Conservation (phyloP, 192 early-diverging fungal species). For the Chytriomyces sp. region DNA sequence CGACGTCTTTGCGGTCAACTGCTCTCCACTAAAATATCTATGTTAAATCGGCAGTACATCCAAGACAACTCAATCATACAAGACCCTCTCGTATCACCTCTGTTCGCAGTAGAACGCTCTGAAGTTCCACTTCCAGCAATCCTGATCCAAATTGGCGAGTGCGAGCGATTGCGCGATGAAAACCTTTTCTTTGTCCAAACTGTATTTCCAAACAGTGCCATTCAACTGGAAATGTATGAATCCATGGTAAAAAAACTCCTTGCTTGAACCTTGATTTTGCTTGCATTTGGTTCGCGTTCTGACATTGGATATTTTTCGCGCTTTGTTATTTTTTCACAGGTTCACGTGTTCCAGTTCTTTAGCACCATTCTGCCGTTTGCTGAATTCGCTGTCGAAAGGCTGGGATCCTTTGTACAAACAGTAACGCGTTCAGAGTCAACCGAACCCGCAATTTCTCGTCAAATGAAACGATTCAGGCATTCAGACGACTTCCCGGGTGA, state of each 20-base stretch:
- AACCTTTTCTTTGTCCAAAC: slow-evolving; percentile 39
- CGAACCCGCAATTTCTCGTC: no score
- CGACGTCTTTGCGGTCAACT: neutral
- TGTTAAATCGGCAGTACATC: slow-evolving; percentile 29
- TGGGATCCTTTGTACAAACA: slow-evolving; percentile 17
- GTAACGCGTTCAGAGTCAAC: no score
- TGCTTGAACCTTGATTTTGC: no score
- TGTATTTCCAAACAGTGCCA: slow-evolving; percentile 23
- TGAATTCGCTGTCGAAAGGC: slow-evolving; percentile 18
- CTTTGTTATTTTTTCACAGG: neutral
- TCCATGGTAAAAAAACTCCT: slow-evolving; percentile 33
- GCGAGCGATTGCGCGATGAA: slow-evolving; percentile 58
- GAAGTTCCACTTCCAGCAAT: slow-evolving; percentile 44
- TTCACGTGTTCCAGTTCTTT: slow-evolving; percentile 54
- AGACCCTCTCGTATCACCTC: slow-evolving; percentile 53
- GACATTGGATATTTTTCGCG: neutral
- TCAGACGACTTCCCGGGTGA: no score
- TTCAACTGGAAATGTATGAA: slow-evolving; percentile 55
- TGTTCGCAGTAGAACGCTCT: slow-evolving; percentile 42
- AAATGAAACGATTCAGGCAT: no score
- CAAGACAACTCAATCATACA: slow-evolving; percentile 34
- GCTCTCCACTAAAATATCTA: neutral
- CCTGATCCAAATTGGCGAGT: slow-evolving; percentile 53
- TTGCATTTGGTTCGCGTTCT: neutral
- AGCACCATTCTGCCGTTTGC: slow-evolving; percentile 22